Conservation (phyloP, 768 basidiomycete species). For the Serendipita sp. region DNA sequence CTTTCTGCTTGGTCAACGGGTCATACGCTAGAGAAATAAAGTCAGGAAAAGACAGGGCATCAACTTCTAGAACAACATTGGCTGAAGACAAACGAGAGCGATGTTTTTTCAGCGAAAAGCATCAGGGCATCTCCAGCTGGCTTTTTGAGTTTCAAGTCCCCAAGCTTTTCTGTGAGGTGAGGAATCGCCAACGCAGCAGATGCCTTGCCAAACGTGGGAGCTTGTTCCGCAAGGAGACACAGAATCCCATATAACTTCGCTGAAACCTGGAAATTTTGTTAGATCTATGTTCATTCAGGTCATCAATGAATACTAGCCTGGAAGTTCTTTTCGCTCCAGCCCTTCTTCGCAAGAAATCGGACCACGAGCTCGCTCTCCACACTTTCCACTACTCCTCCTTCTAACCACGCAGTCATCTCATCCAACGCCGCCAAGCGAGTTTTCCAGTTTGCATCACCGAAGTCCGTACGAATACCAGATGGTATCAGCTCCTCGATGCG, state of each 20-base stretch:
- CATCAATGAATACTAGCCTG: conserved; percentile 40
- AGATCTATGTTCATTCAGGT: neutral
- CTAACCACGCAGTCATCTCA: conserved; percentile 71
- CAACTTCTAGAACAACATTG: conserved; percentile 83
- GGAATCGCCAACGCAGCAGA: conserved; percentile 68
- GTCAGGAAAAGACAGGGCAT: conserved; percentile 5
- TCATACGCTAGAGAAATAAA: conserved; percentile 55
- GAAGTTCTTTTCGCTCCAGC: conserved; percentile 98
- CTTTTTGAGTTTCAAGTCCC: conserved; percentile 93
- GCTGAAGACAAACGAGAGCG: conserved; percentile 81
- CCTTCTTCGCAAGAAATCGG: conserved; percentile 76
- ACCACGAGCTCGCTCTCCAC: conserved; percentile 82
- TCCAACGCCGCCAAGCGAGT: conserved; percentile 73
- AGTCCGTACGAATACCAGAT: conserved; percentile 44
- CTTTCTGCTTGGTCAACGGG: conserved; percentile 85
- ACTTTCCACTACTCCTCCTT: conserved; percentile 38
- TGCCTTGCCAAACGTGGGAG: conserved; percentile 71
- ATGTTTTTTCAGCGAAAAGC: conserved; percentile 79
- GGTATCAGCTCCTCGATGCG: conserved; percentile 64
- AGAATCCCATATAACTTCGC: conserved; percentile 76
- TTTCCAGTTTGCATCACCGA: conserved; percentile 92
- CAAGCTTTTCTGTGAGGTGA: conserved; percentile 84
- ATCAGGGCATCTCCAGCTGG: conserved; percentile 80
- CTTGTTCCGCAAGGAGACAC: conserved; percentile 52
- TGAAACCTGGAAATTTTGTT: conserved; percentile 48